Conservation (phyloP, 129 eudicot species). For the Ambrosia trifida region DNA sequence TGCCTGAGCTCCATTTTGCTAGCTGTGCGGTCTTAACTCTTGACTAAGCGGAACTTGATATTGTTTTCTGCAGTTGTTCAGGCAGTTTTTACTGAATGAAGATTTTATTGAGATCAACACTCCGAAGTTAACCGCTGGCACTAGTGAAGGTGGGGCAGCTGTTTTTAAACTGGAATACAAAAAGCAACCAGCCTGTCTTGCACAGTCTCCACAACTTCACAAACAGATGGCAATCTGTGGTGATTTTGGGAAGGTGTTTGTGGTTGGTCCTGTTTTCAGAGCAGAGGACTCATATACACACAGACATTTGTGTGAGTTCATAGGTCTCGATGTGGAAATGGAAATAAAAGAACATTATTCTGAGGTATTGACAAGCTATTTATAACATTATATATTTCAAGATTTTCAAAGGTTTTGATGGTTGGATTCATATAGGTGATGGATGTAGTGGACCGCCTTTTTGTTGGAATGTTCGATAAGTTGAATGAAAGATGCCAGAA, state of each 20-base stretch:
- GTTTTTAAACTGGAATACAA: conserved; percentile 82
- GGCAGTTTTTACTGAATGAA: conserved; percentile 56
- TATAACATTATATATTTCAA: not conserved
- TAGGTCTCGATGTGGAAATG: conserved; percentile 95
- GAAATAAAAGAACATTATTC: conserved; percentile 80
- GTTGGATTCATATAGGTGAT: conserved; percentile 63
- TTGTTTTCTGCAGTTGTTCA: conserved; percentile 56
- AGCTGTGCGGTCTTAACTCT: not conserved
- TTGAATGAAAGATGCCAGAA: conserved; percentile 67
- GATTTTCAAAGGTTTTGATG: not conserved
- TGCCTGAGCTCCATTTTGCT: not conserved
- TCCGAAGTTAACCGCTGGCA: conserved; percentile 81
- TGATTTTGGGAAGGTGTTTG: conserved; percentile 79
- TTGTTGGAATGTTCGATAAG: conserved; percentile 74
- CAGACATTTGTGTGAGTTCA: conserved; percentile 89
- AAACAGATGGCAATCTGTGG: conserved; percentile 95
- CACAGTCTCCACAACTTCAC: conserved; percentile 95
- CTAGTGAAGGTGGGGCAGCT: conserved; percentile 96
- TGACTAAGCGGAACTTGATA: not conserved
- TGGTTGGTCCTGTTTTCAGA: conserved; percentile 90
- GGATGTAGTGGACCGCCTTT: conserved; percentile 83
- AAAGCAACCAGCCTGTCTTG: conserved; percentile 85
- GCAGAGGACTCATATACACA: conserved; percentile 93
- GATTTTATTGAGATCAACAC: conserved; percentile 72
- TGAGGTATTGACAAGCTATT: conserved; percentile 48